These are phyloP conservation scores for Murraya koenigii DNA, from an alignment of 345 rosid species.

Conservation along the genomic window DNA sequence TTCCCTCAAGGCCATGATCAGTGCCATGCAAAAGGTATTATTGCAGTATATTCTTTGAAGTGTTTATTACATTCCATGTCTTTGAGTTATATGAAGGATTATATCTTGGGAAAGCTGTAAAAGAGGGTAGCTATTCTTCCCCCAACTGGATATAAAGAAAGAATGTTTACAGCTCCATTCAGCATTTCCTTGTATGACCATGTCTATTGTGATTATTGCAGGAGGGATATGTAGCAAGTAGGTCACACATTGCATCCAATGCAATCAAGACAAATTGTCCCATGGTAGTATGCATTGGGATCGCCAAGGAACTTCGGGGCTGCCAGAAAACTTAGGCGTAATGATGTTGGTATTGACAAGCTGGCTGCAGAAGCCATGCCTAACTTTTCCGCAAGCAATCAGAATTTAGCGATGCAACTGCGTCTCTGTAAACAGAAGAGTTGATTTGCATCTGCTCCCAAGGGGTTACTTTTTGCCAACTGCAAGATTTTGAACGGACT, in stretches of 20 bases:
- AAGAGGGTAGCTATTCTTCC: background rate
- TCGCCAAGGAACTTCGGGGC: constrained; percentile 43
- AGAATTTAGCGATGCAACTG: background rate
- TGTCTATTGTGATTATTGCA: constrained; percentile 20
- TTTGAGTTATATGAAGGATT: background rate
- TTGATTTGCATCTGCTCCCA: background rate
- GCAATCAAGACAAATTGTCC: constrained; percentile 77
- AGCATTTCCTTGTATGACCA: background rate
- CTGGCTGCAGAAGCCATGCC: background rate
- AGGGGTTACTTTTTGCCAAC: background rate
- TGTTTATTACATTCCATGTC: background rate
- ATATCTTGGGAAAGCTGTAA: background rate
- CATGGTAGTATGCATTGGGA: constrained; percentile 51
- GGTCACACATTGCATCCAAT: constrained; percentile 71
- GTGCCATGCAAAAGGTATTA: constrained; percentile 46
- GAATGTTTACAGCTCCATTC: background rate
- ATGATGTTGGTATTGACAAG: background rate
- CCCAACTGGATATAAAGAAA: background rate
- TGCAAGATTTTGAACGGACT: background rate
- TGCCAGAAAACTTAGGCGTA: background rate
- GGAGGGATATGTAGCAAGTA: constrained; percentile 78
- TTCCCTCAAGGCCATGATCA: constrained; percentile 57
- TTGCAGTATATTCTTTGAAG: background rate
- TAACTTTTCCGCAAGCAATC: background rate
- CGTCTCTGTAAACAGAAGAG: background rate